Percentiles rank a stretch among this genome's conserved stretches.
phyloP scores from a whole-genome alignment of 495 filamentous ascomycete genomes.

The Neurospora tetraspora region DNA sequence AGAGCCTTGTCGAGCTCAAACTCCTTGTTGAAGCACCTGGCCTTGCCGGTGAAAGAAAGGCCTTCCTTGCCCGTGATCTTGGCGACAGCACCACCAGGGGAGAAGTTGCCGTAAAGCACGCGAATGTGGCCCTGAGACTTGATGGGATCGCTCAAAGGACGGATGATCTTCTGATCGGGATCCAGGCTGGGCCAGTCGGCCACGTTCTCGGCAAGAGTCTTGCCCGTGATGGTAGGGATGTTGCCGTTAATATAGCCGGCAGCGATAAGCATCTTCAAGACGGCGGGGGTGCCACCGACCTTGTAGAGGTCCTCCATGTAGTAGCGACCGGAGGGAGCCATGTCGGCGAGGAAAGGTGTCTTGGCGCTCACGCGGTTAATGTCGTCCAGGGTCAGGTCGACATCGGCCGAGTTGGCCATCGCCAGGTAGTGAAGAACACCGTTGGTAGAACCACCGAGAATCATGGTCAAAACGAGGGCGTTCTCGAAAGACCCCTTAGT shows the following conservation, averaged over 20 bases:
- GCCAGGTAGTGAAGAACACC: conserved; percentile 90
- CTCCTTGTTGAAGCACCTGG: conserved; percentile 89
- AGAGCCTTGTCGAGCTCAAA: conserved; percentile 66
- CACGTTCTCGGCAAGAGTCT: conserved; percentile 82
- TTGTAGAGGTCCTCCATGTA: conserved; percentile 95
- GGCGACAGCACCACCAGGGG: conserved; percentile 85
- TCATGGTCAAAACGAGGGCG: conserved; percentile 87
- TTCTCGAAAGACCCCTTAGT: conserved; percentile 86
- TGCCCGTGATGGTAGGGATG: conserved; percentile 86
- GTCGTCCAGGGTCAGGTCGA: conserved; percentile 77
- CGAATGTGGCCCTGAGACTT: conserved; percentile 83
- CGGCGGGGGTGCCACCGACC: conserved; percentile 81
- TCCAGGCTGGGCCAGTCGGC: conserved; percentile 69
- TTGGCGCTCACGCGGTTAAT: conserved; percentile 80
- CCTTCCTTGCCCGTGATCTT: conserved; percentile 99
- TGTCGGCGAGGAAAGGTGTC: conserved; percentile 87
- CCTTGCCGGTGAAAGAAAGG: conserved; percentile 67
- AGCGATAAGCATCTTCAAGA: conserved; percentile 85
- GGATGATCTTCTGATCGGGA: conserved; percentile 77
- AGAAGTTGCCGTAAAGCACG: conserved; percentile 81
- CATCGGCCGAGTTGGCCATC: conserved; percentile 84
- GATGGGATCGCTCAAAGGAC: conserved; percentile 72
- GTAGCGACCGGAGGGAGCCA: conserved; percentile 79
- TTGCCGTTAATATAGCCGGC: conserved; percentile 71
- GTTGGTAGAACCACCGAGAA: conserved; percentile 83